A percentile compares a stretch with the other conserved stretches of the same genome.
phyloP scores from a whole-genome alignment of 2,329 filamentous ascomycete genomes.

The Magnaporthales sp. region DNA sequence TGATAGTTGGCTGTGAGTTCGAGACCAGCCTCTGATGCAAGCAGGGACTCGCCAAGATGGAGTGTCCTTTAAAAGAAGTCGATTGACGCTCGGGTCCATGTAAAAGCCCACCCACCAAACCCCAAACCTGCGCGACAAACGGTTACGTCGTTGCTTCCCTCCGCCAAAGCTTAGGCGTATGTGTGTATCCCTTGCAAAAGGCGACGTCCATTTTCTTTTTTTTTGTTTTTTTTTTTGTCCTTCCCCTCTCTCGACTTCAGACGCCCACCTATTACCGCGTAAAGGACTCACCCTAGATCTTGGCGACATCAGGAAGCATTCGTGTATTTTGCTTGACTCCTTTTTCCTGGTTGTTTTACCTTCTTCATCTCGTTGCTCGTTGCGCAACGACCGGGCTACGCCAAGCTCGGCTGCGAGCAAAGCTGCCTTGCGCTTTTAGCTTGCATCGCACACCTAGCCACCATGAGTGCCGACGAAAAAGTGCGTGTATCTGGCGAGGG shows the following conservation, averaged over 20 bases:
- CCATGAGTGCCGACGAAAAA: conserved; percentile 69
- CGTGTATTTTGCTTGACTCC: background rate
- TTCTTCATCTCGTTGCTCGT: background rate
- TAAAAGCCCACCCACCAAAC: background rate
- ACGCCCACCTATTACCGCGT: background rate
- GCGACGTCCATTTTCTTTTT: background rate
- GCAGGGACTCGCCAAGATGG: background rate
- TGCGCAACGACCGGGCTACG: background rate
- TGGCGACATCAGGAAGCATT: background rate
- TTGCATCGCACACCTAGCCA: conserved; percentile 12
- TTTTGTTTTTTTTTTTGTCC: background rate
- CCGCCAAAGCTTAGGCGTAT: background rate
- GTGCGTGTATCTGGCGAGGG: conserved; percentile 70
- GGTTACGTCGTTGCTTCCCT: background rate
- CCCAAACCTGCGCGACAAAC: background rate
- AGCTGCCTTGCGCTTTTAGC: background rate
- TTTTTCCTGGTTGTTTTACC: background rate
- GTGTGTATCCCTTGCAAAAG: background rate
- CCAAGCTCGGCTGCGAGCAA: background rate
- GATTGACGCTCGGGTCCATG: background rate
- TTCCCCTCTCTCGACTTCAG: background rate
- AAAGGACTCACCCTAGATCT: background rate
- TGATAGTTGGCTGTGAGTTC: background rate
- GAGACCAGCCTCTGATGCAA: background rate
- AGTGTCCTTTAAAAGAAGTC: background rate